Evolutionary conservation across 2,329 filamentous ascomycete species (phyloP).

Genomic region (Beauveria caledonica): DNA sequence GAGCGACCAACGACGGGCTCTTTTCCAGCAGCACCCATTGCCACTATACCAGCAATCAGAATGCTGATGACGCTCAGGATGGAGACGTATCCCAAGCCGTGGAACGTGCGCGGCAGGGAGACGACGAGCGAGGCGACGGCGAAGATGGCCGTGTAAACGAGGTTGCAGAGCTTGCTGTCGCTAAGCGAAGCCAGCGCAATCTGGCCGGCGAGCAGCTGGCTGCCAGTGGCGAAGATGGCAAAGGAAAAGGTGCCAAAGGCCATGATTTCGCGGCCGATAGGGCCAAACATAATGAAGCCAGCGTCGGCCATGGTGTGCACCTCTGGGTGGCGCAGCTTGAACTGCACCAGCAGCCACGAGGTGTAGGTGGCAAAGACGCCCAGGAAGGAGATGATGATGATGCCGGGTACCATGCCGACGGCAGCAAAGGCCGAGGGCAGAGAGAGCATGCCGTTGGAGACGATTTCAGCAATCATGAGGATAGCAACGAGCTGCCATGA

Average conservation of each 20-base stretch:
- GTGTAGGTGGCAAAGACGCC: conserved; percentile 44
- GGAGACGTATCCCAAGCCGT: conserved; percentile 38
- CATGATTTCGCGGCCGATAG: conserved; percentile 40
- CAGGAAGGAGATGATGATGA: conserved; percentile 42
- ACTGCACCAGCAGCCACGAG: conserved; percentile 39
- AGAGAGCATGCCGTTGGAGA: conserved; percentile 45
- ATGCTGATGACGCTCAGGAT: conserved; percentile 38
- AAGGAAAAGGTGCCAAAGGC: conserved; percentile 42
- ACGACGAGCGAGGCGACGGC: conserved; percentile 37
- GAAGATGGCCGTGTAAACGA: conserved; percentile 43
- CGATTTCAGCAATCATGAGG: conserved; percentile 49
- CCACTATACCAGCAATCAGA: conserved; percentile 39
- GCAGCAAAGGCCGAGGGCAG: conserved; percentile 42
- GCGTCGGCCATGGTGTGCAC: conserved; percentile 52
- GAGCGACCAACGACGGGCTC: conserved; percentile 29
- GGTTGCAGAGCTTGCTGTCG: conserved; percentile 37
- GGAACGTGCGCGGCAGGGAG: conserved; percentile 41
- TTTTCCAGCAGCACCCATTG: conserved; percentile 40
- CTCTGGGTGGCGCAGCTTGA: conserved; percentile 45
- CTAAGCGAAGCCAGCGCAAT: conserved; percentile 39
- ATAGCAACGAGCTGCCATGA: conserved; percentile 43
- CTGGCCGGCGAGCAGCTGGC: conserved; percentile 42
- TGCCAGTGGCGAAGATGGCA: conserved; percentile 41
- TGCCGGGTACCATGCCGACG: conserved; percentile 43
- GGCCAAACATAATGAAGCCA: conserved; percentile 44